phyloP scores from a whole-genome alignment of 257 asterid species.

The Gentiana straminea region DNA sequence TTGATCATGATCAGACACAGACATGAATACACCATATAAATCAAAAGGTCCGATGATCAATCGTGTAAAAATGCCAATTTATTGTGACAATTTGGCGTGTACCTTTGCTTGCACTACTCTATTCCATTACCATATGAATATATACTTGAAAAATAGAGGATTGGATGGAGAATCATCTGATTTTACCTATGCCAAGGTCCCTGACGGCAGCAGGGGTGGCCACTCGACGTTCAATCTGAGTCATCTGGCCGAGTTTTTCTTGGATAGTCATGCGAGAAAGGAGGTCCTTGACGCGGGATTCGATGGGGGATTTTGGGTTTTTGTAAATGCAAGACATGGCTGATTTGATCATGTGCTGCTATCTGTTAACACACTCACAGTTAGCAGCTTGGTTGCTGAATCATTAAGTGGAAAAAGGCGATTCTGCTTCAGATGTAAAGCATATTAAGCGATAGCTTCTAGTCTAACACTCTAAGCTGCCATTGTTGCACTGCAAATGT shows the following conservation, averaged over 20 bases:
- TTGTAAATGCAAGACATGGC: conserved; percentile 49
- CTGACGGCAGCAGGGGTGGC: conserved; percentile 45
- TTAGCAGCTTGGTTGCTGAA: background rate
- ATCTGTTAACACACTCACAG: too few relatives aligned
- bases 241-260: conserved; percentile 72
- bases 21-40: too few relatives aligned
- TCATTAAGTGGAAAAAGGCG: background rate
- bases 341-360: background rate
- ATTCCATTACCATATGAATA: too few relatives aligned
- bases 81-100: background rate
- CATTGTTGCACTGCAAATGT: too few relatives aligned
- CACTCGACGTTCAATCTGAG: conserved; percentile 63
- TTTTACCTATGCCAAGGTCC: conserved; percentile 45
- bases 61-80: too few relatives aligned
- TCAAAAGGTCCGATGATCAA: too few relatives aligned
- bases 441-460: too few relatives aligned
- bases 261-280: conserved; percentile 59
- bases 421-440: background rate
- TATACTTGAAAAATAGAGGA: background rate
- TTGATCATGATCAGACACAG: background rate
- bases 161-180: too few relatives aligned
- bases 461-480: too few relatives aligned
- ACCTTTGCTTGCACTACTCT: background rate
- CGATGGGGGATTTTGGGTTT: conserved; percentile 40
- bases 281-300: conserved; percentile 53